A percentile compares a stretch with the other conserved stretches of the same genome.
Evolutionary conservation across 2,329 filamentous ascomycete genomes (phyloP).

Genomic region (Aspergillus arachidicola): DNA sequence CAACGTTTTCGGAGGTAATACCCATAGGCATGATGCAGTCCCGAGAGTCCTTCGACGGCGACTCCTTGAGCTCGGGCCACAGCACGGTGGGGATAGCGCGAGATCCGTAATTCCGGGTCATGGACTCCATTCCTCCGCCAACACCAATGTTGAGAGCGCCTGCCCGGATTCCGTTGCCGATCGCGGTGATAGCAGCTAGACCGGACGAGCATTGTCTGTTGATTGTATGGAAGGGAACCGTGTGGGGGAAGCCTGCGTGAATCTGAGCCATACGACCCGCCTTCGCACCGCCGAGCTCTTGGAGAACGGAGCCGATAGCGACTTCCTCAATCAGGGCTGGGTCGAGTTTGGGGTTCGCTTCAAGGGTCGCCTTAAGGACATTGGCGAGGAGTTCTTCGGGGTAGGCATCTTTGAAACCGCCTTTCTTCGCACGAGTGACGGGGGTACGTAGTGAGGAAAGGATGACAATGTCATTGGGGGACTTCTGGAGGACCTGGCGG

Average conservation of each 20-base stretch:
- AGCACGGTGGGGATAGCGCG: constrained; percentile 81
- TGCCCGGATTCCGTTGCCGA: constrained; percentile 74
- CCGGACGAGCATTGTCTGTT: constrained; percentile 85
- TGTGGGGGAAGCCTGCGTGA: constrained; percentile 74
- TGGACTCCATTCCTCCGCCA: constrained; percentile 91
- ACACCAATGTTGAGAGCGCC: constrained; percentile 75
- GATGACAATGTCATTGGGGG: constrained; percentile 81
- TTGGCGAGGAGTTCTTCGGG: constrained; percentile 80
- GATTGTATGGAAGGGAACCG: constrained; percentile 78
- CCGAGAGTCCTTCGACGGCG: constrained; percentile 66
- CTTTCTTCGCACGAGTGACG: constrained; percentile 80
- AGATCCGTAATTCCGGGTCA: constrained; percentile 87
- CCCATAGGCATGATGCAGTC: constrained; percentile 97
- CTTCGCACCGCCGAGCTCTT: constrained; percentile 87
- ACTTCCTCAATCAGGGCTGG: constrained; percentile 75
- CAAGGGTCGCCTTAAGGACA: constrained; percentile 68
- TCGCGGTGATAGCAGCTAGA: constrained; percentile 72
- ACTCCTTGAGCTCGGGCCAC: constrained; percentile 73
- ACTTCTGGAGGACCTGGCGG: constrained; percentile 74
- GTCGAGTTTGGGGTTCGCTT: constrained; percentile 72
- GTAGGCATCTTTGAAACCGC: constrained; percentile 82
- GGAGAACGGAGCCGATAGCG: constrained; percentile 83
- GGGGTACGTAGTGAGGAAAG: constrained; percentile 89
- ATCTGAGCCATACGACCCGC: constrained; percentile 88
- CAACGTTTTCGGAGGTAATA: constrained; percentile 85